Base-by-base conservation (phyloP, 2,329 filamentous ascomycete genomes). In the Macroventuria anomochaeta region DNA sequence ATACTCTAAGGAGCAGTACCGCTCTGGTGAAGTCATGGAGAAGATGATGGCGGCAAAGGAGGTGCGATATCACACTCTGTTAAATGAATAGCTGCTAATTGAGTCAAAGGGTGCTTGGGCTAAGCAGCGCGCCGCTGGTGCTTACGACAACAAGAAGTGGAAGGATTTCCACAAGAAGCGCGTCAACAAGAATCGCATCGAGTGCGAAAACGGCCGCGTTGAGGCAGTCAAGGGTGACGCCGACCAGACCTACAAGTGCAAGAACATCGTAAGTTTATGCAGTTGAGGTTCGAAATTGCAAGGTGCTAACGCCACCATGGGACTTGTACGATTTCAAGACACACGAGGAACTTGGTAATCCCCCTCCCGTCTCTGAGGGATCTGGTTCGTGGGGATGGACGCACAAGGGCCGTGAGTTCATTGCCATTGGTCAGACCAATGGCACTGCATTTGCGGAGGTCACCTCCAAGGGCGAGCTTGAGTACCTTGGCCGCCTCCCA, bases 301-400 rank as follows among this genome's bases (percentile, higher is more conserved):
- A 28, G 8, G 15, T 33, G 6, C 51, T 65, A 43, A 65, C 42
- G 29, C 25, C 34, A 20, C 15, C 17, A 23, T 29, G 64, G 63
- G 83, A 85, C 60, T 74, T 84, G 21, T 82, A 84, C 68, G 80
- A 83, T 63, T 85, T 85, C 71, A 73, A 81, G 56, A 80, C 77
- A 46, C 83, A 86, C 57, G 76, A 77, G 13, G 80, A 80, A 41
- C 78, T 85, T 4, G 83, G 83, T 10, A 80, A 79, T 58, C 62
- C 64, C 21, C 62, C 64, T 33, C 64, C 53, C 11, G 40, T 59
- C 26, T 74, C 73, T 26, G 72, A 77, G 39, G 77, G 77, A 13
- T 76, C 74, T 25, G 76, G 75, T 8, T 81, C 79, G 0, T 83
- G 81, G 81, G 82, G 82, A 12, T 83, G 82, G 81, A 79, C 77